Evolutionary conservation across 352 stramenopile species (phyloP).

Genomic region (Phytophthora megakarya): DNA sequence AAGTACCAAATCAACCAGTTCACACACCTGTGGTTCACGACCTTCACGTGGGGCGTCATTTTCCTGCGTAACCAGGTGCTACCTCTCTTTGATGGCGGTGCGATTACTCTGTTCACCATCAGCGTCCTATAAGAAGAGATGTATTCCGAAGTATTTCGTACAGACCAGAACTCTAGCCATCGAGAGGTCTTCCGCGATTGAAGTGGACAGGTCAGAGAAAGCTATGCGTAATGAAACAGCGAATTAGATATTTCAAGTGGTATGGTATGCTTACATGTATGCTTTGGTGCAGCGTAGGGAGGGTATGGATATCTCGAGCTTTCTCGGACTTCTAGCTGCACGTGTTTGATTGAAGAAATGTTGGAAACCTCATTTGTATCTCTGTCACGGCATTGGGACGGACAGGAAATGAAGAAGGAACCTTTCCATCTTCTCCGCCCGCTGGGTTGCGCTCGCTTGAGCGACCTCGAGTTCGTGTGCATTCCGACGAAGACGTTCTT

Average conservation of each 20-base stretch:
- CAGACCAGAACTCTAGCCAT: background rate
- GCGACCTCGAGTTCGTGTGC: slow-evolving; percentile 60
- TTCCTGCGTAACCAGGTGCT: slow-evolving; percentile 97
- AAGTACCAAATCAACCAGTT: slow-evolving; percentile 99
- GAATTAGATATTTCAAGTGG: slow-evolving; percentile 31
- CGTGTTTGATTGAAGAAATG: slow-evolving; percentile 19
- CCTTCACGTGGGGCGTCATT: slow-evolving; percentile 99
- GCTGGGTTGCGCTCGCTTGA: slow-evolving; percentile 55
- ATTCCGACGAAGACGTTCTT: slow-evolving; percentile 64
- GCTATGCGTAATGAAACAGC: slow-evolving; percentile 33
- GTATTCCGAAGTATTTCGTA: background rate
- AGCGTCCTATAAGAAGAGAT: slow-evolving; percentile 69
- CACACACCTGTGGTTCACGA: slow-evolving; percentile 98
- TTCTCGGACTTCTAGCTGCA: slow-evolving; percentile 6
- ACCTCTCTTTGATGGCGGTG: slow-evolving; percentile 96
- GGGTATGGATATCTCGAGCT: slow-evolving; percentile 31
- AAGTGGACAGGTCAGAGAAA: slow-evolving; percentile 23
- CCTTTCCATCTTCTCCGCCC: slow-evolving; percentile 75
- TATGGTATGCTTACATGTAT: slow-evolving; percentile 8
- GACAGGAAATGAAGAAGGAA: slow-evolving; percentile 75
- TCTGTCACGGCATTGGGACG: slow-evolving; percentile 44
- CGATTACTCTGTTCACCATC: slow-evolving; percentile 96
- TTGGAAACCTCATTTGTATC: slow-evolving; percentile 1
- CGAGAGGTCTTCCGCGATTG: slow-evolving; percentile 13
- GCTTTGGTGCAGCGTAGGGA: slow-evolving; percentile 19